Conservation (phyloP, 1,284 basidiomycete species). For the Caloboletus firmus region DNA sequence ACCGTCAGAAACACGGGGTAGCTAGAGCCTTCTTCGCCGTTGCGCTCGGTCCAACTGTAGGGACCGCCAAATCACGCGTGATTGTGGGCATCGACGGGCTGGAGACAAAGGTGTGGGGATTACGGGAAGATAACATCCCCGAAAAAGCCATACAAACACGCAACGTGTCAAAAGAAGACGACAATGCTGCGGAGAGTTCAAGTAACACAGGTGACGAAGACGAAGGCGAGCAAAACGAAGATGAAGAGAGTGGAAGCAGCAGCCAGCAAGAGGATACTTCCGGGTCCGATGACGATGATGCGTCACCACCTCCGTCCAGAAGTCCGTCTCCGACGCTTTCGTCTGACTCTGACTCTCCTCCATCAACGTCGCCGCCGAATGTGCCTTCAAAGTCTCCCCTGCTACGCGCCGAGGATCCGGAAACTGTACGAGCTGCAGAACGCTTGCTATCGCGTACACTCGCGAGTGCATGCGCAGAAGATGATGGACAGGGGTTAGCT, state of each 20-base stretch:
- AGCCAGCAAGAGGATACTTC: constrained; percentile 25
- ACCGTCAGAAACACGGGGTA: neutral
- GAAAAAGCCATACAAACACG: neutral
- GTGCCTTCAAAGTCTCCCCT: neutral
- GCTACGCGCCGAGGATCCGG: constrained; percentile 46
- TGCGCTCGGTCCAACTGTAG: constrained; percentile 62
- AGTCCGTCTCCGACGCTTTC: constrained; percentile 28
- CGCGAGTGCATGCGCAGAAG: constrained; percentile 54
- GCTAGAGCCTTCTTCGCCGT: constrained; percentile 52
- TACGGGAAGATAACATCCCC: constrained; percentile 33
- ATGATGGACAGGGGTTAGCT: constrained; percentile 52
- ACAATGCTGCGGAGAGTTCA: neutral
- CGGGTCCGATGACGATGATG: constrained; percentile 25
- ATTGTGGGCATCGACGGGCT: constrained; percentile 64
- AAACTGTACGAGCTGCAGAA: constrained; percentile 52
- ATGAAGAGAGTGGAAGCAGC: constrained; percentile 15
- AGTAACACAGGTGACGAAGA: constrained; percentile 21
- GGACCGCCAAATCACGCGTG: constrained; percentile 56
- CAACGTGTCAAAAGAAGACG: neutral
- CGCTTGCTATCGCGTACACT: constrained; percentile 61
- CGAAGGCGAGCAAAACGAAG: constrained; percentile 17
- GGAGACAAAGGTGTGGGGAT: constrained; percentile 56
- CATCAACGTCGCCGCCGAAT: constrained; percentile 1
- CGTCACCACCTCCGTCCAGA: constrained; percentile 17
- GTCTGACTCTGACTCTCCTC: constrained; percentile 8